Base-by-base conservation (phyloP, 2,329 filamentous ascomycete species). In the Cladosporium halotolerans region DNA sequence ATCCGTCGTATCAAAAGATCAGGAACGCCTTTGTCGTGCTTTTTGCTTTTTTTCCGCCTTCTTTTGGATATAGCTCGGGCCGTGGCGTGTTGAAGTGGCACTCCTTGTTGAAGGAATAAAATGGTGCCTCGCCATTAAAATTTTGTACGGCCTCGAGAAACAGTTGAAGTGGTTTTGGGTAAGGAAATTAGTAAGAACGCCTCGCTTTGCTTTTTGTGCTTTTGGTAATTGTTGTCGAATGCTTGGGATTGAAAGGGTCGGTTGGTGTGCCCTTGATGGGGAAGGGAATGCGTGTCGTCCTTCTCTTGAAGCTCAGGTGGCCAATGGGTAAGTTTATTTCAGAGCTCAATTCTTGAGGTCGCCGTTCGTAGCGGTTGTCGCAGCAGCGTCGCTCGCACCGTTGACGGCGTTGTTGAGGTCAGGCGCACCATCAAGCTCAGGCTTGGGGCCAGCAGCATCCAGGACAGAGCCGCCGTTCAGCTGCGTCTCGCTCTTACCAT, bases 381-480 rank as follows among this genome's bases (percentile, higher is more conserved):
- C 55, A 31, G 57, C 54, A 9, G 51, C 51, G n/a, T 59, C 54
- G 32, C 63, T 60, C 10, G 65, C 62, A 32, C 60, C 62, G 32
- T 63, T 63, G 45, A 66, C 63, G 34, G 52, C 61, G 36, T 66
- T 64, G 48, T 64, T 64, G 40, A 59, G 59, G 49, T 66, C 62
- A 33, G 61, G 61, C 6, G 65, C 62, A 32, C 65, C 65, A 11
- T 67, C 63, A 4, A 58, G 57, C 53, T 65, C 65, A 36, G 62
- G 63, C 52, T 58, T 55, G 8, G 50, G 38, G n/a, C 39, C 47
- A 28, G 48, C 40, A n/a, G 33, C 48, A 16, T 51, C 48, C 8
- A 51, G 39, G 6, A 41, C 32, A 19, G 48, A 43, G 18, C 51
- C 51, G 8, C 51, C 51, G 44, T 53, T 53, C 48, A 51, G 31